These are phyloP conservation scores for Colletotrichum filicis DNA, from an alignment of 2,329 filamentous ascomycete species.

Conservation along the genomic window DNA sequence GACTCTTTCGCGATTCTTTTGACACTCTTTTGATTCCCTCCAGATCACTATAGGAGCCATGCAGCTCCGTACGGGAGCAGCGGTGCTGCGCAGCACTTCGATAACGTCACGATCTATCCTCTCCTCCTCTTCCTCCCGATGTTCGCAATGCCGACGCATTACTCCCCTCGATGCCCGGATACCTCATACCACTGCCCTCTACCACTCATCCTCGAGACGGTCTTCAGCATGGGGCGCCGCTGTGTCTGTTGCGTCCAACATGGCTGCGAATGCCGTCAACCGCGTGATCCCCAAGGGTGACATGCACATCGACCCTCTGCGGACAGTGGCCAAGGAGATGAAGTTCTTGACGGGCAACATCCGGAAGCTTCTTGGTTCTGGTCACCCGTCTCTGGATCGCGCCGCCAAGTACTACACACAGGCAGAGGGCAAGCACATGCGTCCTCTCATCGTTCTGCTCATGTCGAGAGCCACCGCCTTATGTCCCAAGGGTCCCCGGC, in stretches of 20 bases:
- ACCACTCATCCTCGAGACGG: slow-evolving; percentile 57
- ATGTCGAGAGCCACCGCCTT: slow-evolving; percentile 96
- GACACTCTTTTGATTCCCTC: slow-evolving; percentile 20
- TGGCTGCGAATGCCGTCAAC: slow-evolving; percentile 75
- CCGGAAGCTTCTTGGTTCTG: slow-evolving; percentile 89
- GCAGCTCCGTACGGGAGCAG: slow-evolving; percentile 66
- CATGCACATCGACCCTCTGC: slow-evolving; percentile 86
- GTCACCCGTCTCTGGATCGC: slow-evolving; percentile 92
- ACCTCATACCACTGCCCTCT: slow-evolving; percentile 45
- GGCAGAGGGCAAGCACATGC: slow-evolving; percentile 95
- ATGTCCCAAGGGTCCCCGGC: slow-evolving; percentile 67
- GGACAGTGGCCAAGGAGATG: slow-evolving; percentile 95
- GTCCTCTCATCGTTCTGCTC: slow-evolving; percentile 92
- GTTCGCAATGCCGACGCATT: slow-evolving; percentile 48
- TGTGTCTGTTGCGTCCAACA: slow-evolving; percentile 75
- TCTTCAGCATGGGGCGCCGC: slow-evolving; percentile 81
- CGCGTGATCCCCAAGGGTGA: slow-evolving; percentile 67
- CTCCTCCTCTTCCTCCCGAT: slow-evolving; percentile 40
- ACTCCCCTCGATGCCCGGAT: slow-evolving; percentile 46
- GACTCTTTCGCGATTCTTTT: background rate
- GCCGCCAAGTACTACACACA: slow-evolving; percentile 99
- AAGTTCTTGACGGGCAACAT: slow-evolving; percentile 96
- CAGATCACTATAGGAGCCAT: slow-evolving; percentile 49
- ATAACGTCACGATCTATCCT: slow-evolving; percentile 34
- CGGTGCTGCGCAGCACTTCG: slow-evolving; percentile 56